Conservation (phyloP, 192 early-diverging fungal species). For the Backusella liffmaniae region DNA sequence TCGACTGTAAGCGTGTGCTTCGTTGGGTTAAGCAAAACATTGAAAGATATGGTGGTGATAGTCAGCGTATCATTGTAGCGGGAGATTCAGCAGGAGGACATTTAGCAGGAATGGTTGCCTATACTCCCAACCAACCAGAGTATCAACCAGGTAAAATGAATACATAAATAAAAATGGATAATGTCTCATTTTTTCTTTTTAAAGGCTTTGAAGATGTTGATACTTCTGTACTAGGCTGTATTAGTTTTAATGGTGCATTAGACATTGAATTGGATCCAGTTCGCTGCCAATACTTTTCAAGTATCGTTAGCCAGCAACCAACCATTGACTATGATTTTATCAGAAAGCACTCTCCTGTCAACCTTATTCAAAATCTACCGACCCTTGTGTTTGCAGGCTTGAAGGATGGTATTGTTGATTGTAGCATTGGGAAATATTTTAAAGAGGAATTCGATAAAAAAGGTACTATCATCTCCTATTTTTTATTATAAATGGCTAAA, state of each 20-base stretch:
- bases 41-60: conserved; percentile 62
- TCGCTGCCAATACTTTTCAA: conserved; percentile 22
- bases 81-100: conserved; percentile 33
- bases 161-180: not conserved
- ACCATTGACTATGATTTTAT: conserved; percentile 11
- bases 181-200: not conserved
- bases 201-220: conserved; percentile 23
- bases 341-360: conserved; percentile 10
- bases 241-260: conserved; percentile 21
- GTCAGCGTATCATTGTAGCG: conserved; percentile 56
- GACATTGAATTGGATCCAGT: not conserved
- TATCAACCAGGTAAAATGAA: conserved; percentile 12
- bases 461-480: not conserved
- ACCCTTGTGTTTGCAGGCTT: not conserved
- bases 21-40: conserved; percentile 66
- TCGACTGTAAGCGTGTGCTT: conserved; percentile 67
- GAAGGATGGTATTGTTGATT: not conserved
- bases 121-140: conserved; percentile 15
- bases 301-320: not conserved
- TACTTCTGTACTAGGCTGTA: conserved; percentile 11
- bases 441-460: conserved; percentile 6
- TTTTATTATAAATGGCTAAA: not conserved
- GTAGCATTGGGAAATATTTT: not conserved
- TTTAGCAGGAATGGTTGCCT: conserved; percentile 14
- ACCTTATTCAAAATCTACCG: conserved; percentile 2